These are phyloP conservation scores for Leptographium galeiforme DNA, from an alignment of 2,329 filamentous ascomycete species.

Conservation along the genomic window DNA sequence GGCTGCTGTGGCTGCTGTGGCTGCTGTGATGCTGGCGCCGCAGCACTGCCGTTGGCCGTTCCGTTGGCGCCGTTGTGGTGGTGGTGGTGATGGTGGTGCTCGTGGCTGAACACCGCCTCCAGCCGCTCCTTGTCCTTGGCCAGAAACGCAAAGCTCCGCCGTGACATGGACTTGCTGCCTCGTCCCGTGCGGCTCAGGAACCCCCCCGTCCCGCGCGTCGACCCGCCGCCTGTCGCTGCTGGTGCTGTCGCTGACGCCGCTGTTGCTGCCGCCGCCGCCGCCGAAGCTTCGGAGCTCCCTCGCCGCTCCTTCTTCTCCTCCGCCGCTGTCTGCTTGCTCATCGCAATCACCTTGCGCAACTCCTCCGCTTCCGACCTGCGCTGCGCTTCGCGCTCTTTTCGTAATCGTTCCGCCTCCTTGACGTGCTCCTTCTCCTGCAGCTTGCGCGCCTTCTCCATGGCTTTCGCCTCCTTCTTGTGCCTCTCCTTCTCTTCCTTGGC, in stretches of 20 bases:
- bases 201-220: slow-evolving; percentile 19
- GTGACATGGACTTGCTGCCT: slow-evolving; percentile 65
- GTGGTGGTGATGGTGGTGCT: background rate
- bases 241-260: background rate
- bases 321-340: slow-evolving; percentile 48
- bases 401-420: slow-evolving; percentile 29
- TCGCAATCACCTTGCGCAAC: slow-evolving; percentile 48
- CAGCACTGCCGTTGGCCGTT: slow-evolving; percentile 14
- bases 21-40: background rate
- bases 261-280: background rate
- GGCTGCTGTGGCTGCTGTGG: background rate
- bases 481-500: slow-evolving; percentile 50
- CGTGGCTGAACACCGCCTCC: background rate
- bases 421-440: slow-evolving; percentile 30
- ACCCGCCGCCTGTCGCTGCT: background rate
- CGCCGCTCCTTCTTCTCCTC: slow-evolving; percentile 38
- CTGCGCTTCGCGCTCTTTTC: slow-evolving; percentile 28
- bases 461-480: slow-evolving; percentile 51
- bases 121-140: slow-evolving; percentile 24
- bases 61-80: slow-evolving; percentile 8
- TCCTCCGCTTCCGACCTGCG: slow-evolving; percentile 47
- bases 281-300: slow-evolving; percentile 25
- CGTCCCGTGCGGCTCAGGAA: slow-evolving; percentile 55
- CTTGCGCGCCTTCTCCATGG: slow-evolving; percentile 32
- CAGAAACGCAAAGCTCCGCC: slow-evolving; percentile 59